Evolutionary conservation across 2,329 filamentous ascomycete genomes (phyloP).

Genomic region (Alternaria hordeiaustralica): DNA sequence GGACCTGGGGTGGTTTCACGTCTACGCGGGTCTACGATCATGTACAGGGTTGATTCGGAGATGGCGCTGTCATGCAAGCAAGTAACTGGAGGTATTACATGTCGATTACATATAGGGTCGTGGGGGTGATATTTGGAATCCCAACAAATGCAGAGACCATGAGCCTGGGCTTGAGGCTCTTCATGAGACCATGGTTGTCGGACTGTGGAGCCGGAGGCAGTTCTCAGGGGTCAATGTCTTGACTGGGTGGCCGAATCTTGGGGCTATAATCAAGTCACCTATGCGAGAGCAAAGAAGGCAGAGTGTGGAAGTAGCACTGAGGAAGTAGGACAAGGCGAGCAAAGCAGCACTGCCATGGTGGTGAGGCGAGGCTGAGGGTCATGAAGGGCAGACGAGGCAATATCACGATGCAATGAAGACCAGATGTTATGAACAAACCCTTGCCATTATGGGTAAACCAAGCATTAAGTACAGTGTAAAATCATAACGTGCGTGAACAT

Average conservation of each 20-base stretch:
- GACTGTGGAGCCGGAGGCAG: not conserved
- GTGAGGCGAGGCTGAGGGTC: not conserved
- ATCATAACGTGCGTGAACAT: conserved; percentile 12
- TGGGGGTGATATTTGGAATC: not conserved
- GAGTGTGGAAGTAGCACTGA: not conserved
- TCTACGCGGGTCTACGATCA: not conserved
- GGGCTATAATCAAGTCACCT: not conserved
- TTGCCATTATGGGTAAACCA: conserved; percentile 21
- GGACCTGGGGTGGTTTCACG: not conserved
- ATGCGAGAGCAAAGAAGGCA: not conserved
- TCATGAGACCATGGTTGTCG: not conserved
- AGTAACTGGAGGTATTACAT: not conserved
- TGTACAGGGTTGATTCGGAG: not conserved
- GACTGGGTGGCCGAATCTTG: not conserved
- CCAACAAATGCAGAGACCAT: not conserved
- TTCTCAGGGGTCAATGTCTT: not conserved
- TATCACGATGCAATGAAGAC: not conserved
- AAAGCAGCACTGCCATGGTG: not conserved
- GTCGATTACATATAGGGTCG: not conserved
- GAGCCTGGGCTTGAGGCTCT: not conserved
- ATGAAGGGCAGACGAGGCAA: not conserved
- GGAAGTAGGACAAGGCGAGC: not conserved
- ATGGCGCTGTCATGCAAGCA: not conserved
- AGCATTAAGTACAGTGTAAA: conserved; percentile 13
- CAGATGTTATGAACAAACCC: conserved; percentile 17